Conservation (phyloP, 495 filamentous ascomycete species). For the Daldinia loculata region DNA sequence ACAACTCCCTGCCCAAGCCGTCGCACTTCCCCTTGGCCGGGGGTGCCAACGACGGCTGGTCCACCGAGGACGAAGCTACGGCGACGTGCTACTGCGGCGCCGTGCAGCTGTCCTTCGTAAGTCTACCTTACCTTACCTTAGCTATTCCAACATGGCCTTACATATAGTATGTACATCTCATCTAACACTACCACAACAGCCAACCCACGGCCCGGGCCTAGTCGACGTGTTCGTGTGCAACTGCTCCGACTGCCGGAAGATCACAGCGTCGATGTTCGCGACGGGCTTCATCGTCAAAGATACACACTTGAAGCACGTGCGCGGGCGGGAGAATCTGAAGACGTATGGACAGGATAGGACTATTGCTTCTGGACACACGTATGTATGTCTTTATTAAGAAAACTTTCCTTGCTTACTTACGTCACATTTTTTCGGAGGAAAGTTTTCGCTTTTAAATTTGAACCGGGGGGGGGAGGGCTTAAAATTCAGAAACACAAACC, state of each 20-base stretch:
- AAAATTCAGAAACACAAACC: no score
- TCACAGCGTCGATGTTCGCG: conserved; percentile 68
- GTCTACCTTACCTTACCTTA: conserved; percentile 13
- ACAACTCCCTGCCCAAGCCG: not conserved
- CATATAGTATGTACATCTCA: not conserved
- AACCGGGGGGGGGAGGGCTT: no score
- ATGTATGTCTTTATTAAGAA: not conserved
- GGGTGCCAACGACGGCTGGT: not conserved
- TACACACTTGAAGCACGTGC: conserved; percentile 53
- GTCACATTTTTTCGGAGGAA: no score
- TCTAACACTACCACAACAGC: conserved; percentile 38
- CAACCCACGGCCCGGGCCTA: conserved; percentile 53
- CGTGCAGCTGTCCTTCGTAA: conserved; percentile 62
- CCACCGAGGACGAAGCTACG: conserved; percentile 1
- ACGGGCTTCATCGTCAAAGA: conserved; percentile 61
- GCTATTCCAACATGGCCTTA: no score
- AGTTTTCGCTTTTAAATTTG: no score
- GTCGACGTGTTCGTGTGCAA: conserved; percentile 64
- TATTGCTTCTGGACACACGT: conserved; percentile 47
- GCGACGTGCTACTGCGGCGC: conserved; percentile 53
- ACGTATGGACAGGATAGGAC: conserved; percentile 53
- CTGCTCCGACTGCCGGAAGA: conserved; percentile 66
- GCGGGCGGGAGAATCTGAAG: conserved; percentile 57
- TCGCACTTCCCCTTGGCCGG: not conserved
- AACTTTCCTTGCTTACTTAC: no score